Conservation (phyloP, 2,329 filamentous ascomycete species). For the Kalmusia sp. region DNA sequence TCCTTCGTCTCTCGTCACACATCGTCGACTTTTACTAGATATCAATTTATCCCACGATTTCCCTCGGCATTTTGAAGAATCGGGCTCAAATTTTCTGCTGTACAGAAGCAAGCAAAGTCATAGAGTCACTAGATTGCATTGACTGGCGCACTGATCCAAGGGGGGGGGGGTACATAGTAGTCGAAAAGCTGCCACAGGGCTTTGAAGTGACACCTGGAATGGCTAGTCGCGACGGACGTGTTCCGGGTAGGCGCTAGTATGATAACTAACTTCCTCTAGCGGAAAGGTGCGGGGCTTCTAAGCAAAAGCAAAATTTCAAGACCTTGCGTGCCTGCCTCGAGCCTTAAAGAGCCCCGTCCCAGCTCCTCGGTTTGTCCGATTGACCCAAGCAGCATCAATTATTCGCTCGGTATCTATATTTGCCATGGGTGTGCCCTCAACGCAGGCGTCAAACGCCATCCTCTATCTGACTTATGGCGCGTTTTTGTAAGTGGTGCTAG, state of each 20-base stretch:
- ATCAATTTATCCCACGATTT: not conserved
- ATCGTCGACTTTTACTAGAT: not conserved
- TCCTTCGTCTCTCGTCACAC: not conserved
- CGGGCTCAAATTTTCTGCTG: too few species aligned
- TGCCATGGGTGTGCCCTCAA: conserved; percentile 77
- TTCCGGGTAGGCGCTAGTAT: too few species aligned
- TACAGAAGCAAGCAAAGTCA: too few species aligned
- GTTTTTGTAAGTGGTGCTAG: conserved; percentile 70
- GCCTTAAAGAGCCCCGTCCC: conserved; percentile 9
- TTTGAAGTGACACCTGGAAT: too few species aligned
- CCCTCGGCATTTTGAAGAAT: not conserved
- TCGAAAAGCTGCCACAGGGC: too few species aligned
- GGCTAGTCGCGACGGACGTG: too few species aligned
- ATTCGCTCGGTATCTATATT: not conserved
- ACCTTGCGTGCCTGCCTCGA: not conserved
- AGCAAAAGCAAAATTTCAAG: conserved; percentile 23
- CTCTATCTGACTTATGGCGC: conserved; percentile 80
- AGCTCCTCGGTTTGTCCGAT: conserved; percentile 1
- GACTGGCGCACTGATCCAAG: too few species aligned
- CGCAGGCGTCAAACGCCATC: conserved; percentile 79
- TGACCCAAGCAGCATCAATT: not conserved
- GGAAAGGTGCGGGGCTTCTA: conserved; percentile 26
- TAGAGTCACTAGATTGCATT: too few species aligned
- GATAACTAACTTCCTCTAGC: conserved; percentile 18
- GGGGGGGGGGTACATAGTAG: too few species aligned